phyloP scores from a whole-genome alignment of 1,284 basidiomycete genomes.

The Pseudozyma sp. region DNA sequence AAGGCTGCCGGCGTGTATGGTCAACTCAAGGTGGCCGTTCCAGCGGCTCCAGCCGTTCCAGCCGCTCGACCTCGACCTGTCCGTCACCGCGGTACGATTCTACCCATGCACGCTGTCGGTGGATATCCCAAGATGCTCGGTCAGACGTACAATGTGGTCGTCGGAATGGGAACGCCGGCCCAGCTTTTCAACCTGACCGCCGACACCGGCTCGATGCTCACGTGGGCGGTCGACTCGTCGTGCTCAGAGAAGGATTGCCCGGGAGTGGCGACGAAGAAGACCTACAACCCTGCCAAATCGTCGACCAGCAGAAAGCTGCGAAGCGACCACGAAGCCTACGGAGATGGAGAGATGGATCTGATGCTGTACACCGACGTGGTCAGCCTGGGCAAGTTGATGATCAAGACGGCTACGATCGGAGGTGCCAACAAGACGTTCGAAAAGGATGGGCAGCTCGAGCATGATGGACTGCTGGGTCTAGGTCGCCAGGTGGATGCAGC shows the following conservation, averaged over 20 bases:
- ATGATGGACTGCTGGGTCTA: conserved; percentile 36
- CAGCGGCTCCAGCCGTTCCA: neutral
- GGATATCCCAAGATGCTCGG: conserved; percentile 43
- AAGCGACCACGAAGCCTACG: conserved; percentile 36
- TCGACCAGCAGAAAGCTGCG: conserved; percentile 7
- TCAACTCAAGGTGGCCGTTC: conserved; percentile 5
- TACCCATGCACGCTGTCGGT: conserved; percentile 18
- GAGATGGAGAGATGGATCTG: conserved; percentile 43
- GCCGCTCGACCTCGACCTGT: neutral
- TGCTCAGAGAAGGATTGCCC: conserved; percentile 33
- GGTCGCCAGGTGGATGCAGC: conserved; percentile 16
- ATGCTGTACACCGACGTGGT: conserved; percentile 26
- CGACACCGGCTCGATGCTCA: conserved; percentile 41
- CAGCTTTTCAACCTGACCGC: conserved; percentile 37
- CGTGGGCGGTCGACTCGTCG: conserved; percentile 26
- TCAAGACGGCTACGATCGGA: conserved; percentile 22
- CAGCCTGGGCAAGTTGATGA: conserved; percentile 1
- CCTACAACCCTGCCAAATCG: conserved; percentile 23
- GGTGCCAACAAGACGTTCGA: conserved; percentile 31
- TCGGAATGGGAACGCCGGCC: conserved; percentile 28
- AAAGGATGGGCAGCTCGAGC: conserved; percentile 30
- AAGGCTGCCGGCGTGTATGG: conserved; percentile 5
- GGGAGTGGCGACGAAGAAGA: conserved; percentile 9
- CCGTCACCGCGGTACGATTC: conserved; percentile 13
- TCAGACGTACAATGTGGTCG: conserved; percentile 30